These are phyloP conservation scores for Sphenostylis stenocarpa DNA, from an alignment of 306 rosid species.

Conservation along the genomic window DNA sequence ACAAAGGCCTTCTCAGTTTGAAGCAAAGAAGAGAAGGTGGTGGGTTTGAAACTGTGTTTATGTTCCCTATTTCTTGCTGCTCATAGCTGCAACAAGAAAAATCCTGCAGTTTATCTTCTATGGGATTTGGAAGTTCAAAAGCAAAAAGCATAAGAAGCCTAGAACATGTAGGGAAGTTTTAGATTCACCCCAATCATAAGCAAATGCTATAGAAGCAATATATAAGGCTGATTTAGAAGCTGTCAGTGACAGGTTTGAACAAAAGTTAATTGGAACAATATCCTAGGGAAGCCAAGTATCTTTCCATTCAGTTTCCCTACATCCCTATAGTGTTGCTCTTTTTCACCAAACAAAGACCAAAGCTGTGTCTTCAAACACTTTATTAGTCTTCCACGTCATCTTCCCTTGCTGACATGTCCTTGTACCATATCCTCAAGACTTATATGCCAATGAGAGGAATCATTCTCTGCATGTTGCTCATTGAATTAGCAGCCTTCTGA, in stretches of 20 bases:
- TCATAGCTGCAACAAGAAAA: conserved; percentile 4
- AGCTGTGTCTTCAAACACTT: conserved; percentile 35
- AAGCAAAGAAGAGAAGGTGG: conserved; percentile 35
- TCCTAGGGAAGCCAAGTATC: conserved; percentile 93
- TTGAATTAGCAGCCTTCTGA: neutral
- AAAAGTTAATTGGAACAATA: conserved; percentile 72
- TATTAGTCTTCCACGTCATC: conserved; percentile 38
- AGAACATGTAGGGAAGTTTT: conserved; percentile 62
- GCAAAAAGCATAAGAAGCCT: conserved; percentile 62
- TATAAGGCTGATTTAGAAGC: conserved; percentile 77
- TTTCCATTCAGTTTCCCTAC: conserved; percentile 57
- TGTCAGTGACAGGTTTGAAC: conserved; percentile 79
- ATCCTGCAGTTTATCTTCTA: conserved; percentile 44
- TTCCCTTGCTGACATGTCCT: conserved; percentile 46
- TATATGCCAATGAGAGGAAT: neutral
- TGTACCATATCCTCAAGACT: conserved; percentile 19
- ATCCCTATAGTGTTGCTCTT: conserved; percentile 55
- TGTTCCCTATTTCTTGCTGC: conserved; percentile 33
- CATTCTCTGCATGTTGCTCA: neutral
- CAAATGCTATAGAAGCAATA: conserved; percentile 70
- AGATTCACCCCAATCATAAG: conserved; percentile 86
- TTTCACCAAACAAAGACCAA: conserved; percentile 62
- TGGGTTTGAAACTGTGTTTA: neutral
- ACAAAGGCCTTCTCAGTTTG: conserved; percentile 11
- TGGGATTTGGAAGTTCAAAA: conserved; percentile 68